A percentile compares a stretch with the other conserved stretches of the same genome.
Evolutionary conservation across 2,329 filamentous ascomycete species (phyloP).

Genomic region (Aureobasidium sp.): DNA sequence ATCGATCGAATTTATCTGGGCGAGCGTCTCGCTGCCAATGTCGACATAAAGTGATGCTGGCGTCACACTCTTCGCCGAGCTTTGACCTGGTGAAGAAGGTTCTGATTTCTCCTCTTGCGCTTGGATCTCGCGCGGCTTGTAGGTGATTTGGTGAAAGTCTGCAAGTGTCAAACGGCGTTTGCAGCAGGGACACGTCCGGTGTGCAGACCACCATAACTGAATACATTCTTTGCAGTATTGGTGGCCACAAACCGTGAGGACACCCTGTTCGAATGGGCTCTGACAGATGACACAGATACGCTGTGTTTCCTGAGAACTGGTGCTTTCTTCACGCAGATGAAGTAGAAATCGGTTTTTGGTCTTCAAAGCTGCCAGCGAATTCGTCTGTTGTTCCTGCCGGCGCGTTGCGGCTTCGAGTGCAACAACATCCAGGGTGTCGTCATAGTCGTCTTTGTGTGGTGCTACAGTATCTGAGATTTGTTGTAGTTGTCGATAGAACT

Average conservation of each 20-base stretch:
- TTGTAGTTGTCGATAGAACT: slow-evolving; percentile 87
- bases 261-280: slow-evolving; percentile 65
- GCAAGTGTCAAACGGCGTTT: slow-evolving; percentile 58
- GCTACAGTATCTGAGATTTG: slow-evolving; percentile 81
- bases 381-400: slow-evolving; percentile 47
- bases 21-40: slow-evolving; percentile 63
- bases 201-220: slow-evolving; percentile 64
- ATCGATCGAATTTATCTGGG: slow-evolving; percentile 75
- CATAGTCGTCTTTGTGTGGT: slow-evolving; percentile 60
- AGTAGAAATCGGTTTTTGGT: slow-evolving; percentile 70
- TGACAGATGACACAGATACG: slow-evolving; percentile 84
- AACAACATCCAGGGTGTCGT: slow-evolving; percentile 48
- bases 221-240: slow-evolving; percentile 81
- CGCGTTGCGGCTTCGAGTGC: slow-evolving; percentile 38
- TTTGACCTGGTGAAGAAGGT: slow-evolving; percentile 27
- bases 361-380: slow-evolving; percentile 55
- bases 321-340: slow-evolving; percentile 57
- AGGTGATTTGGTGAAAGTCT: slow-evolving; percentile 77
- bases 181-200: slow-evolving; percentile 77
- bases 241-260: slow-evolving; percentile 82
- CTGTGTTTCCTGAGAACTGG: slow-evolving; percentile 49
- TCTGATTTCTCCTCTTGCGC: slow-evolving; percentile 51
- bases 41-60: slow-evolving; percentile 61
- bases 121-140: slow-evolving; percentile 68
- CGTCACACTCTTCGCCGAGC: slow-evolving; percentile 17